Conservation (phyloP, 75 land plant species). For the Picea glauca region DNA sequence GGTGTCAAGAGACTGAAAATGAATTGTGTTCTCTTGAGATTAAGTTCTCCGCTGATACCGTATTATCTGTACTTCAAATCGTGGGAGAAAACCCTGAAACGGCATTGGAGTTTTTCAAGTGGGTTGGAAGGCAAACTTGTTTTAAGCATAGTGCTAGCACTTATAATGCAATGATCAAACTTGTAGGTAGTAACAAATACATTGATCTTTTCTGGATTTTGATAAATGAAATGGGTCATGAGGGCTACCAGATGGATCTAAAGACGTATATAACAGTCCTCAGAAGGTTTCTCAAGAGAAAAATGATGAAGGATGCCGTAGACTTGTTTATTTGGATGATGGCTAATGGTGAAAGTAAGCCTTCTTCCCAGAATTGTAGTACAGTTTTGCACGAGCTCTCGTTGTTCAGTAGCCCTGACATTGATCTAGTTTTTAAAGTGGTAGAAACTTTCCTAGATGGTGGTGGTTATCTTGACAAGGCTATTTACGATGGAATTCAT, state of each 20-base stretch:
- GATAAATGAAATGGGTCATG: constrained; percentile 62
- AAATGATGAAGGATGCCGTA: constrained; percentile 71
- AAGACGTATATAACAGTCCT: constrained; percentile 77
- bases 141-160: constrained; percentile 63
- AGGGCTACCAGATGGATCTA: constrained; percentile 60
- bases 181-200: constrained; percentile 60
- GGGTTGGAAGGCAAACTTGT: constrained; percentile 47
- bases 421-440: constrained; percentile 46
- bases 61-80: constrained; percentile 28
- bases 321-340: constrained; percentile 81
- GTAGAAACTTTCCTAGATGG: constrained; percentile 37
- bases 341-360: constrained; percentile 44
- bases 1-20: constrained; percentile 30
- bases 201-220: constrained; percentile 56
- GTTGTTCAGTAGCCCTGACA: constrained; percentile 16
- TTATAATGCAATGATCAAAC: constrained; percentile 67
- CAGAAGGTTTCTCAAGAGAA: constrained; percentile 59
- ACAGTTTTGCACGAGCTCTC: constrained; percentile 35
- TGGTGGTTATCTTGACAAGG: constrained; percentile 42
- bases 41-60: constrained; percentile 26
- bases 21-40: constrained; percentile 24
- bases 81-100: constrained; percentile 33
- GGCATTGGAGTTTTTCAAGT: constrained; percentile 76
- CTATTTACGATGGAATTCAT: constrained; percentile 52
- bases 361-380: constrained; percentile 39